Percentiles rank a stretch among this genome's conserved stretches.
Conservation (phyloP, 2,329 filamentous ascomycete genomes). For the Fusarium bactridioides region DNA sequence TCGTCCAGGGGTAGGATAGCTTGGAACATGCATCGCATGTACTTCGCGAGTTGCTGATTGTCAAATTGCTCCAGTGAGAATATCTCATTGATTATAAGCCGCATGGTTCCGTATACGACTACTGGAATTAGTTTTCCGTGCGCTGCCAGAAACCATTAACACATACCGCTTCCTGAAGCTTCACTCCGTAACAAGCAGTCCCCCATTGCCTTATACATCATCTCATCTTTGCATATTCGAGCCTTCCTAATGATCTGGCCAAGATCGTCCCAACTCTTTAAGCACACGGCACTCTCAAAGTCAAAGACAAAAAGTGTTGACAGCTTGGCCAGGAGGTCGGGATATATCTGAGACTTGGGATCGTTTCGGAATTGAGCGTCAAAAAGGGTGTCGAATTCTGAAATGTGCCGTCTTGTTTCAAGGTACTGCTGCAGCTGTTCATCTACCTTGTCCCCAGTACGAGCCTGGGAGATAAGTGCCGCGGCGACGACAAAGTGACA, state of each 20-base stretch:
- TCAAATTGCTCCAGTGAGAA: conserved; percentile 66
- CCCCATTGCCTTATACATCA: conserved; percentile 68
- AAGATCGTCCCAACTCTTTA: conserved; percentile 74
- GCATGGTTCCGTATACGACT: conserved; percentile 64
- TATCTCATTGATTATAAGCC: conserved; percentile 75
- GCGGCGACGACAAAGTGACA: conserved; percentile 74
- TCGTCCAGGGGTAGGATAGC: conserved; percentile 67
- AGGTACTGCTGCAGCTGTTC: conserved; percentile 68
- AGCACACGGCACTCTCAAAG: conserved; percentile 75
- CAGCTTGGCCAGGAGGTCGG: conserved; percentile 68
- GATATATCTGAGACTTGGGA: conserved; percentile 48
- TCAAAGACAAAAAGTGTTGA: conserved; percentile 76
- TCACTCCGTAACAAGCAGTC: conserved; percentile 68
- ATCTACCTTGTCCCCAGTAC: conserved; percentile 59
- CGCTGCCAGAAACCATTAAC: neutral
- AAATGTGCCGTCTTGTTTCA: conserved; percentile 66
- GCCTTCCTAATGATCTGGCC: conserved; percentile 65
- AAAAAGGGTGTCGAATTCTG: conserved; percentile 67
- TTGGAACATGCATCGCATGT: conserved; percentile 80
- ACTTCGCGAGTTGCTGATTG: conserved; percentile 71
- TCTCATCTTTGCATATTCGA: conserved; percentile 52
- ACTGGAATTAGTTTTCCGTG: neutral
- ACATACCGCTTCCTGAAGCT: conserved; percentile 60
- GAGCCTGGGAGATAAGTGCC: conserved; percentile 59
- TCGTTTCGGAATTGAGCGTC: conserved; percentile 54